Evolutionary conservation across 2,329 filamentous ascomycete genomes (phyloP).

Genomic region (Fusarium sp.): DNA sequence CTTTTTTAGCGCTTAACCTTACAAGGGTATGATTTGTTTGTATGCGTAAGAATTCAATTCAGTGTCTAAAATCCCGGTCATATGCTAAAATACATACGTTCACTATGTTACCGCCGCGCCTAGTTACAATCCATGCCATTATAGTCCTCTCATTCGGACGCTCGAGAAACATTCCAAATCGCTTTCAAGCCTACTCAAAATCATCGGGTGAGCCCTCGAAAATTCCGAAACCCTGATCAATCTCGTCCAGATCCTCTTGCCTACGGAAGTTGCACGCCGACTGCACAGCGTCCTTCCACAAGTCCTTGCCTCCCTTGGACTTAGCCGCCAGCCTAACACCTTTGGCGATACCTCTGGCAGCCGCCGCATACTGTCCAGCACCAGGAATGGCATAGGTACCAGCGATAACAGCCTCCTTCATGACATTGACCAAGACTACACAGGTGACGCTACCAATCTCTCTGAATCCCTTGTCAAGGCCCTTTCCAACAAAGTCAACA

Average conservation of each 20-base stretch:
- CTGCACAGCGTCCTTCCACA: constrained; percentile 4
- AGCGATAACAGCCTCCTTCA: background rate
- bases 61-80: too few species aligned
- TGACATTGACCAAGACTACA: background rate
- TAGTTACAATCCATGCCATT: too few species aligned
- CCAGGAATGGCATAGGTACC: background rate
- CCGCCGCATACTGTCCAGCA: background rate
- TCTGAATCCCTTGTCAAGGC: background rate
- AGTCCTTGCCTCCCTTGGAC: background rate
- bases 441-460: background rate
- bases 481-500: background rate
- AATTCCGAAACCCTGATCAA: background rate
- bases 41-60: too few species aligned
- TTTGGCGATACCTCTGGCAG: background rate
- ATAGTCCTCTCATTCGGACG: too few species aligned
- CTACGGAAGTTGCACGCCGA: background rate
- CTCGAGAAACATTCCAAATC: too few species aligned
- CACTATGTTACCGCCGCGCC: too few species aligned
- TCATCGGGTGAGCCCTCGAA: constrained; percentile 9
- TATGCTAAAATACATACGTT: too few species aligned
- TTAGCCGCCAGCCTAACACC: background rate
- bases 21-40: too few species aligned
- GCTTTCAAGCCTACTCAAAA: background rate
- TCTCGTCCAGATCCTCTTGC: background rate
- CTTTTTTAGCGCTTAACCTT: too few species aligned